Evolutionary conservation across 2,329 filamentous ascomycete species (phyloP).

Genomic region (Lachnellula hyalina): DNA sequence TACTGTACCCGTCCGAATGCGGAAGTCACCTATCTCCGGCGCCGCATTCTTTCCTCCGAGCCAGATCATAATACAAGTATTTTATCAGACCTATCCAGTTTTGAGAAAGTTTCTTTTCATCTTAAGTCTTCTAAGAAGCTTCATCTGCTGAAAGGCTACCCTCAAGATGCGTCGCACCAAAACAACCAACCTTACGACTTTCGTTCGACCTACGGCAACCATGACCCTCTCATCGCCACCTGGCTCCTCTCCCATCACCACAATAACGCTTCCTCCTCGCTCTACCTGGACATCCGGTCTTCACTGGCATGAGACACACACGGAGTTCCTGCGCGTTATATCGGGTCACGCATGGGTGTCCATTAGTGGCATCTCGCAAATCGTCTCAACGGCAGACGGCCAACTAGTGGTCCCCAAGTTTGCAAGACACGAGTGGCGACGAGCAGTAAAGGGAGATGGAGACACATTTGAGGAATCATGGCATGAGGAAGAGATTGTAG

Average conservation of each 20-base stretch:
- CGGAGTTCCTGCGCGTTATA: slow-evolving; percentile 15
- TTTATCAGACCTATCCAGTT: too few relatives aligned
- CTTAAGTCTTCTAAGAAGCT: too few relatives aligned
- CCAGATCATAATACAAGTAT: too few relatives aligned
- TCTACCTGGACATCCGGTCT: slow-evolving; percentile 16
- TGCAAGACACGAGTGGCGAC: slow-evolving; percentile 15
- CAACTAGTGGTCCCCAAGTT: slow-evolving; percentile 9
- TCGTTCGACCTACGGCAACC: slow-evolving; percentile 9
- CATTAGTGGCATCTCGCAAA: slow-evolving; percentile 3
- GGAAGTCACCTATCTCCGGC: too few relatives aligned
- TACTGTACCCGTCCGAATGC: too few relatives aligned
- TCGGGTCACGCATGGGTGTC: slow-evolving; percentile 12
- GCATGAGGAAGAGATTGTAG: slow-evolving; percentile 8
- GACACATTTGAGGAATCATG: background rate
- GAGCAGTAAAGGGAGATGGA: background rate
- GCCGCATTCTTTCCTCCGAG: too few relatives aligned
- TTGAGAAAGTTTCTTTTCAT: too few relatives aligned
- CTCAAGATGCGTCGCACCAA: background rate
- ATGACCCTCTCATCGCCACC: slow-evolving; percentile 10
- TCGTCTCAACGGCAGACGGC: slow-evolving; percentile 5
- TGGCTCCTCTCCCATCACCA: slow-evolving; percentile 7
- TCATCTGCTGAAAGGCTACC: background rate
- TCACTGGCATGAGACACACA: slow-evolving; percentile 19
- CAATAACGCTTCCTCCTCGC: slow-evolving; percentile 10
- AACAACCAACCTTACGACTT: background rate